A percentile compares a stretch with the other conserved stretches of the same genome.
Conservation (phyloP, 208 protist genomes). For the Naegleria lovaniensis region DNA sequence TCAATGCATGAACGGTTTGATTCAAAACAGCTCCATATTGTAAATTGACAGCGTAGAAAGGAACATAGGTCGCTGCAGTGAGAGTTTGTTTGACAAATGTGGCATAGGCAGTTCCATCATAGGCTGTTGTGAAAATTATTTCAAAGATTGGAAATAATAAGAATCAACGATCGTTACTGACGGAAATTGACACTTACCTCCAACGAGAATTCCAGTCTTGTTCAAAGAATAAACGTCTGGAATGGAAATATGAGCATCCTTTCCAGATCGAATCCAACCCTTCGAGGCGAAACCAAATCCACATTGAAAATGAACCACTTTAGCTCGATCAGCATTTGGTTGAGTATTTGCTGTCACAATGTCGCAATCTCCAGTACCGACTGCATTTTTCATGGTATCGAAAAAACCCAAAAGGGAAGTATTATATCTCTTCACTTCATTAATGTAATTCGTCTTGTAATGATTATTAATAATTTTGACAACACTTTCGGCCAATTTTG, state of each 20-base stretch:
- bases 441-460: neutral
- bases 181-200: neutral
- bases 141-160: too few relatives aligned
- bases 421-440: neutral
- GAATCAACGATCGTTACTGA: too few relatives aligned
- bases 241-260: neutral
- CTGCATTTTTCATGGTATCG: neutral
- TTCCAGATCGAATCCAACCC: neutral
- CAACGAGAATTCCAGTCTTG: neutral
- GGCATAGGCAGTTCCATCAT: neutral
- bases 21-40: neutral
- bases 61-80: neutral
- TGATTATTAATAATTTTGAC: neutral
- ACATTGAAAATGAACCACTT: neutral
- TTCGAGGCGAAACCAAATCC: neutral
- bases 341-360: neutral
- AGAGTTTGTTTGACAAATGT: neutral
- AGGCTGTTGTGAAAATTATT: neutral
- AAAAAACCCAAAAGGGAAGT: neutral
- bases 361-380: neutral
- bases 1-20: neutral
- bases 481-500: neutral
- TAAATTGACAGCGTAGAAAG: neutral
- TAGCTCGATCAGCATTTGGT: neutral
- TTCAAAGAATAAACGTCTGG: neutral